A percentile compares a stretch with the other conserved stretches of the same genome.
These are phyloP conservation scores for Penicillium riverlandense DNA, from an alignment of 495 filamentous ascomycete genomes.

Conservation along the genomic window DNA sequence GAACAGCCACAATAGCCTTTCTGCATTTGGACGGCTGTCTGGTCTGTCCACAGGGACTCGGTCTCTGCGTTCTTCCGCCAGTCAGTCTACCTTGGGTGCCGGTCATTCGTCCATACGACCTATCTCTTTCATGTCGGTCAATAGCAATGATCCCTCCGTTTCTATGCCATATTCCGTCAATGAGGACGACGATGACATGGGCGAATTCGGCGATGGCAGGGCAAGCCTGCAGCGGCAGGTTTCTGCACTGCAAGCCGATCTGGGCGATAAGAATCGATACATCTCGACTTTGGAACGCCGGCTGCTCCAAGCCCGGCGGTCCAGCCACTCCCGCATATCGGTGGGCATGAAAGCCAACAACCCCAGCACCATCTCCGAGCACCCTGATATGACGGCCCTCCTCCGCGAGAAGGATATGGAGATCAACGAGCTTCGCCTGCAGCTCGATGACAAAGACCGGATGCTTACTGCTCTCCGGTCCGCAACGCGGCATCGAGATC, in stretches of 20 bases:
- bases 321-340: slow-evolving; percentile 81
- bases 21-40: slow-evolving; percentile 62
- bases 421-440: slow-evolving; percentile 80
- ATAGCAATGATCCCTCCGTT: slow-evolving; percentile 34
- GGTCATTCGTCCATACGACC: slow-evolving; percentile 52
- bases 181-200: slow-evolving; percentile 68
- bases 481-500: slow-evolving; percentile 78
- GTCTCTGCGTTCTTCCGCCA: slow-evolving; percentile 66
- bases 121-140: slow-evolving; percentile 56
- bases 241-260: slow-evolving; percentile 82
- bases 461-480: slow-evolving; percentile 88
- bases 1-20: slow-evolving; percentile 65
- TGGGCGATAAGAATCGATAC: slow-evolving; percentile 92
- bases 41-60: slow-evolving; percentile 50
- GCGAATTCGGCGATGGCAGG: slow-evolving; percentile 80
- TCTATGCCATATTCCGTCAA: slow-evolving; percentile 30
- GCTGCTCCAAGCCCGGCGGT: slow-evolving; percentile 81
- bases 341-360: slow-evolving; percentile 53
- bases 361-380: slow-evolving; percentile 50
- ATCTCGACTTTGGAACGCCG: slow-evolving; percentile 90
- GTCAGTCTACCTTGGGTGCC: slow-evolving; percentile 56
- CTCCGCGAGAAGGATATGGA: slow-evolving; percentile 90
- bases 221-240: slow-evolving; percentile 77
- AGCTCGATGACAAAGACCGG: slow-evolving; percentile 90
- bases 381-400: slow-evolving; percentile 56